Evolutionary conservation across 1,139 yeast genomes (phyloP).

Genomic region (Geotrichum europaeum): DNA sequence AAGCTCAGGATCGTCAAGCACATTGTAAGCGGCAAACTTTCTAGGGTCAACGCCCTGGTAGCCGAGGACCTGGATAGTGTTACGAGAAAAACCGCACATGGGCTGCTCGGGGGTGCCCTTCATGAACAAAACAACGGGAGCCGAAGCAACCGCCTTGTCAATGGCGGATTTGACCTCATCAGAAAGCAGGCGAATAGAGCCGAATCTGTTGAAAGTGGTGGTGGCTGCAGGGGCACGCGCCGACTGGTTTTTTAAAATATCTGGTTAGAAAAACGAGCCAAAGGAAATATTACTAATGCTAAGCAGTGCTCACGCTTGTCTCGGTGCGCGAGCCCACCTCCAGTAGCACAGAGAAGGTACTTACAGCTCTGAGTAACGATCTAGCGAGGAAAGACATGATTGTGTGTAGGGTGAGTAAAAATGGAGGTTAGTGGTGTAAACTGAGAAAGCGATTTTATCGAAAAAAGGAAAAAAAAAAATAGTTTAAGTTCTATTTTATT

Average conservation of each 20-base stretch:
- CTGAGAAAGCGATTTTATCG: not conserved
- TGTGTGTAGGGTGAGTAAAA: not conserved
- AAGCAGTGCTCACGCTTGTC: not conserved
- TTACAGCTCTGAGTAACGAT: slow-evolving; percentile 1
- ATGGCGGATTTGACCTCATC: slow-evolving; percentile 65
- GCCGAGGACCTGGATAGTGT: slow-evolving; percentile 87
- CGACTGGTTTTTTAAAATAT: not conserved
- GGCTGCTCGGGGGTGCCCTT: slow-evolving; percentile 88
- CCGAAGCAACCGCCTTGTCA: slow-evolving; percentile 73
- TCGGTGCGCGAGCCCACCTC: not conserved
- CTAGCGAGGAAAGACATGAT: slow-evolving; percentile 4
- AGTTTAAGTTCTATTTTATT: not conserved
- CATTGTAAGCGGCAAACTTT: slow-evolving; percentile 95
- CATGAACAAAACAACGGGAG: slow-evolving; percentile 85
- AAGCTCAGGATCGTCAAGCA: slow-evolving; percentile 86
- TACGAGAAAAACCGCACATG: slow-evolving; percentile 95
- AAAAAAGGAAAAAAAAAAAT: not conserved
- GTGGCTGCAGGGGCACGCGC: not conserved
- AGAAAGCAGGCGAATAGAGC: slow-evolving; percentile 40
- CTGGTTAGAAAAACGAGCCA: not conserved
- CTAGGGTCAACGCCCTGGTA: slow-evolving; percentile 96
- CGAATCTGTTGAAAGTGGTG: not conserved
- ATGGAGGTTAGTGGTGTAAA: not conserved
- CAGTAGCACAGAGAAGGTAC: not conserved
- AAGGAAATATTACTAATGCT: not conserved